These are phyloP conservation scores for Aspergillus eucalypticola DNA, from an alignment of 2,329 filamentous ascomycete species.

Conservation along the genomic window DNA sequence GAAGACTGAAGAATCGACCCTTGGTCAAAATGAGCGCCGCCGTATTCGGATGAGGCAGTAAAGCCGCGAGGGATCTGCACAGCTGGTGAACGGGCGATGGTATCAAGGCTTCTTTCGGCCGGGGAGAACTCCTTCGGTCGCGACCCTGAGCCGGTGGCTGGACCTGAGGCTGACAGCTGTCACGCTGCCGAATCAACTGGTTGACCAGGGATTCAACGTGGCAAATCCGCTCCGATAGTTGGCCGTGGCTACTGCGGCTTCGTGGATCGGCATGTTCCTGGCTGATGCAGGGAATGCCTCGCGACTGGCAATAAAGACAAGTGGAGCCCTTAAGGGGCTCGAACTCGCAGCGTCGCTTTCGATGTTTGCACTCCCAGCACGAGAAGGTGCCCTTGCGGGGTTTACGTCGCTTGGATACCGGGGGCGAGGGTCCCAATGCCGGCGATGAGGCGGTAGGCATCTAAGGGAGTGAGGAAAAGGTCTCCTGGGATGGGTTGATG, in stretches of 20 bases:
- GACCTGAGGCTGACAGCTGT: not conserved
- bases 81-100: not conserved
- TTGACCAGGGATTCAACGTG: not conserved
- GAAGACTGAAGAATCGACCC: conserved; percentile 1
- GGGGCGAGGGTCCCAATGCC: not conserved
- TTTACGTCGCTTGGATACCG: not conserved
- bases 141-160: too few relatives aligned
- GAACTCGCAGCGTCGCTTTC: conserved; percentile 10
- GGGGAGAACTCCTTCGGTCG: not conserved
- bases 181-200: not conserved
- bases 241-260: not conserved
- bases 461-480: not conserved
- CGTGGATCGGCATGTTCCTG: conserved; percentile 3
- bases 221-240: not conserved
- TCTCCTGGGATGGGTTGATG: too few relatives aligned
- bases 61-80: not conserved
- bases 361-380: conserved; percentile 13
- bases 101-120: not conserved
- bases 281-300: conserved; percentile 1
- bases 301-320: conserved; percentile 4
- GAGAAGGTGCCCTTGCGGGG: conserved; percentile 8
- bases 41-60: not conserved
- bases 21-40: not conserved
- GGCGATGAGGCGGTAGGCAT: not conserved
- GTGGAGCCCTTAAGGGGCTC: not conserved